phyloP scores from a whole-genome alignment of 305 asterid genomes.

The Ajuga reptans region DNA sequence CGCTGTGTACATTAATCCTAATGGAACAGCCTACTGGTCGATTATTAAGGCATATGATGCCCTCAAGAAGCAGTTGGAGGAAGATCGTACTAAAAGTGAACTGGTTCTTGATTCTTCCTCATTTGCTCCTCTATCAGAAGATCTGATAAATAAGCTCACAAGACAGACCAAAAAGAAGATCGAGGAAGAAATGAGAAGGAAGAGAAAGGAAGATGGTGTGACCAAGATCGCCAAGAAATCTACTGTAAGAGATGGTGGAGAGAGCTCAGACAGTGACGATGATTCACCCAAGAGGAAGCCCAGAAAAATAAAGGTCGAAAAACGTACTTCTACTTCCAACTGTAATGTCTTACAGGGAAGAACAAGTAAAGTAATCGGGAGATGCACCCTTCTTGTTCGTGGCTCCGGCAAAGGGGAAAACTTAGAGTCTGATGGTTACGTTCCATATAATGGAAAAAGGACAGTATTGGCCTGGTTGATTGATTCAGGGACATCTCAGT shows the following conservation, averaged over 20 bases:
- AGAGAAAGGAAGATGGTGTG: constrained; percentile 43
- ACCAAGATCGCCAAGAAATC: constrained; percentile 33
- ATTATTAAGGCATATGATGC: constrained; percentile 91
- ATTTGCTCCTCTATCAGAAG: constrained; percentile 63
- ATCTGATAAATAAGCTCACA: constrained; percentile 72
- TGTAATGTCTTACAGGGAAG: constrained; percentile 50
- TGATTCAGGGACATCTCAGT: constrained; percentile 59
- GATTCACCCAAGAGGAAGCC: constrained; percentile 27
- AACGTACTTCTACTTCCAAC: constrained; percentile 18
- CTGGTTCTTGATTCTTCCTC: constrained; percentile 40
- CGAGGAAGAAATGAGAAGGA: constrained; percentile 74
- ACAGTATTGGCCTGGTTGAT: constrained; percentile 76
- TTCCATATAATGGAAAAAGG: constrained; percentile 71
- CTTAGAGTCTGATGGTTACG: constrained; percentile 57
- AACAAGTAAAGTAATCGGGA: constrained; percentile 61
- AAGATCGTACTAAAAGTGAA: constrained; percentile 34
- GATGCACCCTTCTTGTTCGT: constrained; percentile 79
- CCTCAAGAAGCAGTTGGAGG: constrained; percentile 59
- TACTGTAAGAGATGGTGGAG: constrained; percentile 28
- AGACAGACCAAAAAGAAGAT: constrained; percentile 85
- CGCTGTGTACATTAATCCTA: constrained; percentile 77
- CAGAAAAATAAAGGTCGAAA: constrained; percentile 27
- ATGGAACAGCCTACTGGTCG: constrained; percentile 92
- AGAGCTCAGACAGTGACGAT: constrained; percentile 38
- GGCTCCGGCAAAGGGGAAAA: constrained; percentile 42